Evolutionary conservation across 2,329 filamentous ascomycete species (phyloP).

Genomic region (Fusarium zealandicum): DNA sequence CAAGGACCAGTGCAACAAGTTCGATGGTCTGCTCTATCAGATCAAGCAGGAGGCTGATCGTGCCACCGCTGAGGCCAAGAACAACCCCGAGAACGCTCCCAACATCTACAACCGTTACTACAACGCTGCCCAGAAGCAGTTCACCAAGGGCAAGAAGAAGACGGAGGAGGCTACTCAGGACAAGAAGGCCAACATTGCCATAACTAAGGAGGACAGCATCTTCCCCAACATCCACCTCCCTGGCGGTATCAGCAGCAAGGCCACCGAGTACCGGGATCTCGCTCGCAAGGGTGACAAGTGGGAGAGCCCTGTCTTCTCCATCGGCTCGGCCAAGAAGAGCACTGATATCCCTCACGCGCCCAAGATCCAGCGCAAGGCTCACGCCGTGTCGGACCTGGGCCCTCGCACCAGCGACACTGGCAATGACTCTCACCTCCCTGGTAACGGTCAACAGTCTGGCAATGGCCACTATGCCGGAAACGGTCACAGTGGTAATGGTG

Average conservation of each 20-base stretch:
- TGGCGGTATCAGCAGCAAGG: slow-evolving; percentile 85
- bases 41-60: slow-evolving; percentile 85
- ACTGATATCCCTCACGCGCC: slow-evolving; percentile 71
- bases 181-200: slow-evolving; percentile 67
- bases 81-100: slow-evolving; percentile 73
- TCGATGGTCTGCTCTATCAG: slow-evolving; percentile 75
- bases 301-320: slow-evolving; percentile 92
- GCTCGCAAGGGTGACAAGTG: slow-evolving; percentile 89
- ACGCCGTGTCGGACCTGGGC: slow-evolving; percentile 22
- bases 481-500: not conserved
- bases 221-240: slow-evolving; percentile 89
- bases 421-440: slow-evolving; percentile 26
- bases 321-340: slow-evolving; percentile 79
- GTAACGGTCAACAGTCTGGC: slow-evolving; percentile 20
- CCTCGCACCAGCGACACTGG: slow-evolving; percentile 20
- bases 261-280: slow-evolving; percentile 89
- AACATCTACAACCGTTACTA: slow-evolving; percentile 90
- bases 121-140: slow-evolving; percentile 74
- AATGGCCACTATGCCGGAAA: slow-evolving; percentile 7
- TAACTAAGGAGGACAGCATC: slow-evolving; percentile 80
- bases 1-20: slow-evolving; percentile 78
- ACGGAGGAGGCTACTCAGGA: slow-evolving; percentile 66
- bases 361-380: slow-evolving; percentile 56
- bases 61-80: slow-evolving; percentile 63
- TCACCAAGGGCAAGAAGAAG: slow-evolving; percentile 81